Evolutionary conservation across 2,329 filamentous ascomycete species (phyloP), one percentile per base, ranked within the genome.

Genomic region (Amylocarpus encephaloides): DNA sequence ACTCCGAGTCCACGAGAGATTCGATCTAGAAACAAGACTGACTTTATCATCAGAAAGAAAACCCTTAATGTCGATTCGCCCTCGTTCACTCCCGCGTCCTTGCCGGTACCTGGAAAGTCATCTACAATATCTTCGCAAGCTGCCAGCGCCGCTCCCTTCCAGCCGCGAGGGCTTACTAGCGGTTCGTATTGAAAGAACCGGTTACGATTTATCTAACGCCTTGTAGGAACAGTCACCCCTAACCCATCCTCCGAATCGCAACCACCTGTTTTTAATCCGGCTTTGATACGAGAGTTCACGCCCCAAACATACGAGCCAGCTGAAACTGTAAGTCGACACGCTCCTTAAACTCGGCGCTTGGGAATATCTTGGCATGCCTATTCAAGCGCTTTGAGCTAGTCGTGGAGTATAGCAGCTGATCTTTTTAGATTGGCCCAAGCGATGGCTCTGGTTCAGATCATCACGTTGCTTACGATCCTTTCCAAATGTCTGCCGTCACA

Each of bases 41-140:
- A 48, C 29, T 41, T 18, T 32, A 9, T 16, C 10, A 18, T 63
- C 52, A 77, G 74, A 52, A 89, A 88, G 69, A 93, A 90, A 68
- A 76, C 85, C 26, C 77, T 98, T 59, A 98, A 95, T 68, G 93
- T 95, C 64, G 93, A 97, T 64, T 97, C 93, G 7, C 92, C 93
- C 11, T 88, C 92, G 43, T 98, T 98, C 67, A 96, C 89, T 0
- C 92, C 92, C 5, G 73, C 79, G 12, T 71, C 67, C 51, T 60
- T 75, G 39, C 63, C 76, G 39, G 68, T 71, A 19, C 69, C 71
- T 1, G 64, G 71, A 19, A 89, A 89, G 68, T 86, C 86, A 62
- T 78, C 84, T 9, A 84, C 62, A 7, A 90, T 97, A 57, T 93
- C 91, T 6, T 88, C 90, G 1, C 90, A 94, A 69, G 86, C 88